A percentile compares a stretch with the other conserved stretches of the same genome.
These are phyloP conservation scores for Chamaenerion angustifolium DNA, from an alignment of 345 rosid species.

Conservation along the genomic window DNA sequence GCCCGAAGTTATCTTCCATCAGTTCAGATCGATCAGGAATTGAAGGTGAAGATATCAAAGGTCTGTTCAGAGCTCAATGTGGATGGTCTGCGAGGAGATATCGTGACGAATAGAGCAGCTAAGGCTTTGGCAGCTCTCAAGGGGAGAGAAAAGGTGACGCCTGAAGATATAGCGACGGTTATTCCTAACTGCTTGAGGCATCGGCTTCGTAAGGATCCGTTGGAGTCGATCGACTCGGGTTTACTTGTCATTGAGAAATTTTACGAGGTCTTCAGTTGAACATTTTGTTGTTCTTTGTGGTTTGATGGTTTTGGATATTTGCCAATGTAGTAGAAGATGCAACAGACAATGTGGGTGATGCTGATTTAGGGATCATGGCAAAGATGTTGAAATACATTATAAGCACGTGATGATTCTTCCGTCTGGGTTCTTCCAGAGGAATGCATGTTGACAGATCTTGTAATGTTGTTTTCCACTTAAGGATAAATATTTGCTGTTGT, in stretches of 20 bases:
- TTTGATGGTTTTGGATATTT: too few relatives aligned
- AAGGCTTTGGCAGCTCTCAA: conserved; percentile 82
- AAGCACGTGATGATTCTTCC: too few relatives aligned
- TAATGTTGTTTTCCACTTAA: too few relatives aligned
- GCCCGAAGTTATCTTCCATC: conserved; percentile 57
- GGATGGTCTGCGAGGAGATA: conserved; percentile 90
- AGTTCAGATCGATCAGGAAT: conserved; percentile 69
- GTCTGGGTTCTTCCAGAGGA: too few relatives aligned
- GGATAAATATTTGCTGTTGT: too few relatives aligned
- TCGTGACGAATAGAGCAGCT: conserved; percentile 84
- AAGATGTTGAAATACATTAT: too few relatives aligned
- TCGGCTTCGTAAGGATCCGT: conserved; percentile 86
- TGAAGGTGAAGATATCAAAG: conserved; percentile 87
- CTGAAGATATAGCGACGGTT: conserved; percentile 87
- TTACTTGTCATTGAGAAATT: conserved; percentile 73
- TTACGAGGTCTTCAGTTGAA: conserved; percentile 67
- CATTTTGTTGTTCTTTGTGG: too few relatives aligned
- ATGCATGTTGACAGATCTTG: too few relatives aligned
- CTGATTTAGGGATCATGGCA: too few relatives aligned
- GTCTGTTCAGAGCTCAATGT: conserved; percentile 92
- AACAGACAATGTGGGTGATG: too few relatives aligned
- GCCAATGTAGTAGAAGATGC: too few relatives aligned
- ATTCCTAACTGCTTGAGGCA: conserved; percentile 94
- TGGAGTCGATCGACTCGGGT: conserved; percentile 94
- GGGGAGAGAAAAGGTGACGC: conserved; percentile 60